These are phyloP conservation scores for Cladorrhinum sp. DNA, from an alignment of 2,329 filamentous ascomycete genomes.

Conservation along the genomic window DNA sequence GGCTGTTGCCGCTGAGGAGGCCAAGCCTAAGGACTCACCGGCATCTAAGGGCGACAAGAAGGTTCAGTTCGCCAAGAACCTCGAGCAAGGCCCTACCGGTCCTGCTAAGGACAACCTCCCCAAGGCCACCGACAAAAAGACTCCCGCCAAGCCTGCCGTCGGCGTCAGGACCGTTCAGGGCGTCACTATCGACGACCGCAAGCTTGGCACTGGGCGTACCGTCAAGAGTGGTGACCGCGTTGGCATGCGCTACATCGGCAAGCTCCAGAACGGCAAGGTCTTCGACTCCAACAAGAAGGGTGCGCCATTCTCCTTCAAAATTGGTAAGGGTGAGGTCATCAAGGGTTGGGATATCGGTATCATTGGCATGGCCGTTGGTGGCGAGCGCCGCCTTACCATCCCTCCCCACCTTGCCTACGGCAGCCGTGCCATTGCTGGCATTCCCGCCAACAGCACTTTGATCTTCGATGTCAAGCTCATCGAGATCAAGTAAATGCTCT, in stretches of 20 bases:
- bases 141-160: slow-evolving; percentile 51
- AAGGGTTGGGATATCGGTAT: slow-evolving; percentile 98
- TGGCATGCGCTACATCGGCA: slow-evolving; percentile 96
- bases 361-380: slow-evolving; percentile 86
- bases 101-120: slow-evolving; percentile 44
- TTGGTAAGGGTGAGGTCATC: slow-evolving; percentile 93
- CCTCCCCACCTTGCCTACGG: slow-evolving; percentile 88
- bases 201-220: slow-evolving; percentile 76
- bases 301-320: slow-evolving; percentile 94
- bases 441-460: slow-evolving; percentile 86
- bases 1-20: slow-evolving; percentile 63
- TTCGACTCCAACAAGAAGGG: slow-evolving; percentile 99
- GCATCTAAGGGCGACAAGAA: slow-evolving; percentile 74
- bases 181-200: slow-evolving; percentile 93
- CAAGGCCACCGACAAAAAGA: slow-evolving; percentile 38
- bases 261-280: slow-evolving; percentile 89
- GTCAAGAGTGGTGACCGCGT: slow-evolving; percentile 90
- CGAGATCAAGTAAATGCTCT: slow-evolving; percentile 67
- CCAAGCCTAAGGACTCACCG: slow-evolving; percentile 49
- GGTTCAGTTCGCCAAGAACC: slow-evolving; percentile 98
- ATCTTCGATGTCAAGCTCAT: slow-evolving; percentile 89
- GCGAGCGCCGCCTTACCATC: slow-evolving; percentile 89
- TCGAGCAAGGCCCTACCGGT: slow-evolving; percentile 90
- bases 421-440: slow-evolving; percentile 75
- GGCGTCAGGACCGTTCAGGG: slow-evolving; percentile 80